These are phyloP conservation scores for Fusarium annulatum DNA, from an alignment of 2,329 filamentous ascomycete genomes.

Conservation along the genomic window DNA sequence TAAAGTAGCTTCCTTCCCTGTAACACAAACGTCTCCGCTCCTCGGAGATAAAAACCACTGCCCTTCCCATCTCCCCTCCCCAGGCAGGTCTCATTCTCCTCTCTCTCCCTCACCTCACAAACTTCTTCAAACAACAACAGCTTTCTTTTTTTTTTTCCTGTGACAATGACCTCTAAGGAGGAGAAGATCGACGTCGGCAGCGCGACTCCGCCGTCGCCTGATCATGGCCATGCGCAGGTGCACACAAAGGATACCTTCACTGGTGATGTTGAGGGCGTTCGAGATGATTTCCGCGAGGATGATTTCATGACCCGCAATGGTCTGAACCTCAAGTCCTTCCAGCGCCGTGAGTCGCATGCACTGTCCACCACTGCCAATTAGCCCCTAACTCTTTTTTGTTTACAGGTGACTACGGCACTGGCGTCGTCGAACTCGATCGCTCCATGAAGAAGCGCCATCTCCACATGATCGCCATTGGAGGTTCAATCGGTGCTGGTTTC, in stretches of 20 bases:
- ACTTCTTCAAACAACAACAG: neutral
- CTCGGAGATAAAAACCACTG: constrained; percentile 26
- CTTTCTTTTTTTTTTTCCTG: neutral
- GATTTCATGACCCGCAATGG: constrained; percentile 46
- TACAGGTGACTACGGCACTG: constrained; percentile 42
- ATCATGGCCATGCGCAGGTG: neutral
- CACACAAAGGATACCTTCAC: constrained; percentile 24
- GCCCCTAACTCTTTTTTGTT: constrained; percentile 6
- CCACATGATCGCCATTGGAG: constrained; percentile 72
- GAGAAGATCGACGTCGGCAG: constrained; percentile 34
- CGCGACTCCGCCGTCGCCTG: constrained; percentile 25
- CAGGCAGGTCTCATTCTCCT: neutral
- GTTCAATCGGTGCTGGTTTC: constrained; percentile 71
- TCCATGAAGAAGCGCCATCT: constrained; percentile 68
- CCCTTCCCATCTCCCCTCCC: constrained; percentile 5
- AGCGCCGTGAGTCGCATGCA: constrained; percentile 26
- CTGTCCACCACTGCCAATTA: neutral
- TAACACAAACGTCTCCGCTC: neutral
- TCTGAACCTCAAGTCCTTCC: constrained; percentile 42
- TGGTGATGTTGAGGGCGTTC: constrained; percentile 10
- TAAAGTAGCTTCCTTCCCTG: neutral
- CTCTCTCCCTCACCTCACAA: neutral
- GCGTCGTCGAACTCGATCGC: constrained; percentile 53
- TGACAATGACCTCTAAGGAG: constrained; percentile 36
- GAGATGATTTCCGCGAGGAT: constrained; percentile 38